Conservation (phyloP, 1,139 yeast species). For the Blastobotrys ciferrii region DNA sequence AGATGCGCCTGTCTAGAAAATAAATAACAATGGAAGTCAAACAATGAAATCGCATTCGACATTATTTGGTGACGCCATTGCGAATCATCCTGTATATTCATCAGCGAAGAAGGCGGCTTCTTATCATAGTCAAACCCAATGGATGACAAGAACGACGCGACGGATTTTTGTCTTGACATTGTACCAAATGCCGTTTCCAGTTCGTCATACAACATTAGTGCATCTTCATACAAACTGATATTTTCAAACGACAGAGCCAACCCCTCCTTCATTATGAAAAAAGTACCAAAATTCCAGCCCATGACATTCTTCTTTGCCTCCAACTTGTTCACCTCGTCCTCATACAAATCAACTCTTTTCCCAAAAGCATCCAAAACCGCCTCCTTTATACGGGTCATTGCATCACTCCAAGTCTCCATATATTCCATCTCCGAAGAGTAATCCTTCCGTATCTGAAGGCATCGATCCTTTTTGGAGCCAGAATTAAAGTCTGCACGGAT, state of each 20-base stretch:
- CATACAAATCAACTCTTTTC: conserved; percentile 45
- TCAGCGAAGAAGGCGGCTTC: conserved; percentile 14
- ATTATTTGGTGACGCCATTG: conserved; percentile 38
- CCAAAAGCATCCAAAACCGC: conserved; percentile 57
- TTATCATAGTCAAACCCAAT: conserved; percentile 33
- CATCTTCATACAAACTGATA: conserved; percentile 57
- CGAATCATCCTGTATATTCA: conserved; percentile 22
- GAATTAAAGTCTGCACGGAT: conserved; percentile 62
- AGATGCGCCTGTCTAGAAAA: conserved; percentile 43
- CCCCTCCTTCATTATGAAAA: conserved; percentile 47
- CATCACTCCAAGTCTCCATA: conserved; percentile 50
- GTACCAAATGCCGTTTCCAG: conserved; percentile 33
- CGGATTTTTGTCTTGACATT: conserved; percentile 25
- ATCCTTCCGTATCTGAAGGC: conserved; percentile 38
- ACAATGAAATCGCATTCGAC: conserved; percentile 39
- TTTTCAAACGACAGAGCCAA: conserved; percentile 48
- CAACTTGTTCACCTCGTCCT: conserved; percentile 39
- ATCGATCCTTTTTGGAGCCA: conserved; percentile 37
- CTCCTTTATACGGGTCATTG: conserved; percentile 49
- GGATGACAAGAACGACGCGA: conserved; percentile 28
- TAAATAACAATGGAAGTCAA: conserved; percentile 43
- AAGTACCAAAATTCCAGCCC: conserved; percentile 46
- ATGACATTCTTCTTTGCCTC: conserved; percentile 36
- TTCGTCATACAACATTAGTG: conserved; percentile 50
- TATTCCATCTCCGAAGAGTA: conserved; percentile 41